A percentile compares a stretch with the other conserved stretches of the same genome.
phyloP scores from a whole-genome alignment of 78 protist genomes.

The Dictyostelium citrinum region DNA sequence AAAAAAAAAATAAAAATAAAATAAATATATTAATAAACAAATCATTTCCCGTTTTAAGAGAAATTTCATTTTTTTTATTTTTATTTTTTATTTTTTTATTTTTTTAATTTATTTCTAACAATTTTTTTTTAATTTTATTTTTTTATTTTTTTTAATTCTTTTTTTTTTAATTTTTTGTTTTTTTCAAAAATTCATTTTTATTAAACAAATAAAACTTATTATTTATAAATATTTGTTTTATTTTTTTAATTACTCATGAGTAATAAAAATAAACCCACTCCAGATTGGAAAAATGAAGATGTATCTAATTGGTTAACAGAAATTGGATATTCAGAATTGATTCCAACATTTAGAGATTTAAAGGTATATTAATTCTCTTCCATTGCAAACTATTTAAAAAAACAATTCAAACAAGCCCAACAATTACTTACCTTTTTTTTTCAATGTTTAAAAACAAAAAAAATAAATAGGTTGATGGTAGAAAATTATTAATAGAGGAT shows the following conservation, averaged over 20 bases:
- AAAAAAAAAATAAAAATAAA: too few species aligned
- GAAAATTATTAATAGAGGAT: not conserved
- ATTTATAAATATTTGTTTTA: not conserved
- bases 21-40: too few species aligned
- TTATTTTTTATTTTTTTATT: too few species aligned
- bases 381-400: too few species aligned
- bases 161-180: too few species aligned
- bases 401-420: not conserved
- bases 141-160: too few species aligned
- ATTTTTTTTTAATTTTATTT: too few species aligned
- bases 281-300: not conserved
- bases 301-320: not conserved
- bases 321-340: not conserved
- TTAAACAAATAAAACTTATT: too few species aligned
- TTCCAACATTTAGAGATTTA: not conserved
- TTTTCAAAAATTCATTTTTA: too few species aligned
- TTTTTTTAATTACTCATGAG: not conserved
- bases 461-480: not conserved
- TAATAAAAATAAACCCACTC: not conserved
- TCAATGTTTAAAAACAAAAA: not conserved
- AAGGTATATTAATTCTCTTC: not conserved
- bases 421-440: not conserved
- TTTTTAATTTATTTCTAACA: too few species aligned
- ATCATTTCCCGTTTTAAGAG: too few species aligned
- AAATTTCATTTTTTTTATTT: too few species aligned